Evolutionary conservation across 2,329 filamentous ascomycete species (phyloP).

Genomic region (Cladobotryum protrusum): DNA sequence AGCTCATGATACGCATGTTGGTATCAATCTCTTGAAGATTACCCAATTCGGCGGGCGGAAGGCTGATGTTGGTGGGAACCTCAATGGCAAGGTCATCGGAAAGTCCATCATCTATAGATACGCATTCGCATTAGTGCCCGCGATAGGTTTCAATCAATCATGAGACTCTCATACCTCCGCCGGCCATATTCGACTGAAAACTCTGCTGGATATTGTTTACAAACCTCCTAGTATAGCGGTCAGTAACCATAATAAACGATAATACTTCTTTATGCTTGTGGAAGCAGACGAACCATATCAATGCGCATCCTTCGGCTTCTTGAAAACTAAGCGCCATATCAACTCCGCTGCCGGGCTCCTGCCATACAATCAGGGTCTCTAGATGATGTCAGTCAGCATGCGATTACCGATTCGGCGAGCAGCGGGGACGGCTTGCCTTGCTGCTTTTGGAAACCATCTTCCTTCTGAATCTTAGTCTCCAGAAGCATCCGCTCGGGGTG

Average conservation of each 20-base stretch:
- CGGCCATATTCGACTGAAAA: conserved; percentile 52
- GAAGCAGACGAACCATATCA: conserved; percentile 66
- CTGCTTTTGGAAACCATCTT: conserved; percentile 97
- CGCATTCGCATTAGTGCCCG: not conserved
- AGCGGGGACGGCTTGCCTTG: conserved; percentile 58
- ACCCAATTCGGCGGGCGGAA: conserved; percentile 74
- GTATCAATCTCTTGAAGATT: conserved; percentile 80
- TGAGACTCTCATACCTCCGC: conserved; percentile 47
- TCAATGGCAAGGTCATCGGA: conserved; percentile 83
- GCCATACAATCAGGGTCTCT: conserved; percentile 99
- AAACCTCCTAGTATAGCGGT: conserved; percentile 63
- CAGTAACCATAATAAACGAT: not conserved
- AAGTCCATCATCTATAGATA: conserved; percentile 64
- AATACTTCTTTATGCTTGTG: not conserved
- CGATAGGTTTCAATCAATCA: not conserved
- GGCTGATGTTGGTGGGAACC: conserved; percentile 59
- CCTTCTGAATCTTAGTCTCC: conserved; percentile 83
- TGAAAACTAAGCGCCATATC: conserved; percentile 99
- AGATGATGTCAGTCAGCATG: conserved; percentile 20
- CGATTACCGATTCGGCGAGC: not conserved
- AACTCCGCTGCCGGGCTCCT: conserved; percentile 71
- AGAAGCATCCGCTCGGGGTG: conserved; percentile 76
- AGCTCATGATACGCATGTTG: conserved; percentile 72
- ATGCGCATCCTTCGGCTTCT: conserved; percentile 86
- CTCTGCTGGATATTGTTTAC: conserved; percentile 79